Conservation (phyloP, 345 rosid species). For the Aquilaria yunnanensis region DNA sequence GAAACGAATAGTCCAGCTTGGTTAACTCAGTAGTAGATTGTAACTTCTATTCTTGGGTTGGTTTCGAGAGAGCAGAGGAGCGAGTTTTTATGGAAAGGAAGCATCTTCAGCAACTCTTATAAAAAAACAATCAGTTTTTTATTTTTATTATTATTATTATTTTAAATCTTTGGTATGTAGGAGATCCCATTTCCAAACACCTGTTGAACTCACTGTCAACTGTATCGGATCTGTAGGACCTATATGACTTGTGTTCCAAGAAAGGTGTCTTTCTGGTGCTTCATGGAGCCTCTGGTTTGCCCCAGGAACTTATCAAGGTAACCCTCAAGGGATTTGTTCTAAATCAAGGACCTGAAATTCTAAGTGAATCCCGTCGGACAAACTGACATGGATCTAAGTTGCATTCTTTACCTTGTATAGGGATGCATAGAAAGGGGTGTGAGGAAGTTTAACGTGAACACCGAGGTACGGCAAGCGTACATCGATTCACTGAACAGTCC, state of each 20-base stretch:
- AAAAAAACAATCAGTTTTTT: no score
- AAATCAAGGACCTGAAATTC: background rate
- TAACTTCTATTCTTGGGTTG: conserved; percentile 3
- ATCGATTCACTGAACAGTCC: conserved; percentile 52
- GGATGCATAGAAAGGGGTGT: conserved; percentile 69
- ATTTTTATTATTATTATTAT: no score
- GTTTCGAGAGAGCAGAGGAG: no score
- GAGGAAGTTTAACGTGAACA: conserved; percentile 89
- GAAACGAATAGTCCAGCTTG: background rate
- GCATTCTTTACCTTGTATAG: conserved; percentile 26
- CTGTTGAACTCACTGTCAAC: background rate
- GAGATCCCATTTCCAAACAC: no score
- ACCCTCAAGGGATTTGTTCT: background rate
- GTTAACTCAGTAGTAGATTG: conserved; percentile 1
- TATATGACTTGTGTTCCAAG: conserved; percentile 55
- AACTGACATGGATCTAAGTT: conserved; percentile 3
- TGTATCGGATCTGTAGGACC: conserved; percentile 38
- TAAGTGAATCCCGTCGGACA: background rate
- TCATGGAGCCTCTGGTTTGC: conserved; percentile 95
- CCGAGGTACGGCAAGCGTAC: conserved; percentile 82
- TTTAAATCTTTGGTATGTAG: no score
- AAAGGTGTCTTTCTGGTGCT: conserved; percentile 80
- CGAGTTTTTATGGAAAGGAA: no score
- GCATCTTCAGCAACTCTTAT: no score
- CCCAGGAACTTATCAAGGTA: conserved; percentile 71